Conservation (phyloP, 345 rosid species). For the Bruguiera gymnorhiza region DNA sequence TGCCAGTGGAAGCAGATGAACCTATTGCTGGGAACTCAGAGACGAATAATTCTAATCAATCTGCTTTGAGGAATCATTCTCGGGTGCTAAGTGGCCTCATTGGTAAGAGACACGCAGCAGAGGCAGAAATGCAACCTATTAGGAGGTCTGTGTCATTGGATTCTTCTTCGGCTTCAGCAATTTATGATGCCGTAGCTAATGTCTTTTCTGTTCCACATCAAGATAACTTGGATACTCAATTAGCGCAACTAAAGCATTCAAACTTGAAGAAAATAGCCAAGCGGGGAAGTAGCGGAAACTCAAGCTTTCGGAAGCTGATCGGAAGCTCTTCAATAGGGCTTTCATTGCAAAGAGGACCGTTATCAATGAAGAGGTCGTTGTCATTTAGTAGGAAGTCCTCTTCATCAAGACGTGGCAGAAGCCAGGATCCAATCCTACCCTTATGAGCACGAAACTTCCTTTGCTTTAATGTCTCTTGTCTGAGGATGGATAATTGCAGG, state of each 20-base stretch:
- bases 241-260: slow-evolving; percentile 10
- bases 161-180: slow-evolving; percentile 28
- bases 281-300: slow-evolving; percentile 17
- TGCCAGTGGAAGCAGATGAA: slow-evolving; percentile 11
- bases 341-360: slow-evolving; percentile 36
- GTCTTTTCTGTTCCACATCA: slow-evolving; percentile 6
- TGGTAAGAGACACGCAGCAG: slow-evolving; percentile 4
- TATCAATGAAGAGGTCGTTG: slow-evolving; percentile 38
- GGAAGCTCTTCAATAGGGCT: slow-evolving; percentile 35
- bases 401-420: slow-evolving; percentile 31
- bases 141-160: slow-evolving; percentile 61
- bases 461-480: background rate
- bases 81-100: slow-evolving; percentile 29
- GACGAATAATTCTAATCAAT: background rate
- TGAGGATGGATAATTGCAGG: background rate
- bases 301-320: slow-evolving; percentile 27
- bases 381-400: slow-evolving; percentile 36
- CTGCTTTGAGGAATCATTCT: slow-evolving; percentile 13
- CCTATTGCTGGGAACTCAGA: slow-evolving; percentile 8
- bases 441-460: slow-evolving; percentile 2
- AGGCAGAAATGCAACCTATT: slow-evolving; percentile 26
- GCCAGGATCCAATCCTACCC: slow-evolving; percentile 27
- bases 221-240: slow-evolving; percentile 2
- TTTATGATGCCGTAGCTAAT: slow-evolving; percentile 19
- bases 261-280: slow-evolving; percentile 20